Conservation (phyloP, 1,139 yeast species). For the Scheffersomyces stambukii region DNA sequence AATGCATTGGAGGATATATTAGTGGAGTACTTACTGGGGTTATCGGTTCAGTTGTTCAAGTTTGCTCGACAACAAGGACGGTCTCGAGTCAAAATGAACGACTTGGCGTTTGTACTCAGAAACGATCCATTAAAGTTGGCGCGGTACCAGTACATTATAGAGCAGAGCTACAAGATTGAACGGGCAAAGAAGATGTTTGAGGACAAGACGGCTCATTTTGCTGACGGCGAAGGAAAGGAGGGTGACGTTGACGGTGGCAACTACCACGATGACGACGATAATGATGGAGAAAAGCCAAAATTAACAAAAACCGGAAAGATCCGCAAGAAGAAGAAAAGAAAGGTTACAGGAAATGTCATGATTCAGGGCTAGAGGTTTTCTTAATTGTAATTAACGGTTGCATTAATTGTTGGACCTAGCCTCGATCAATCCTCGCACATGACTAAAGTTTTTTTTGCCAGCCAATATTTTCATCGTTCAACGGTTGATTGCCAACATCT, state of each 20-base stretch:
- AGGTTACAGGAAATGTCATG: conserved; percentile 13
- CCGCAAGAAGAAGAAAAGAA: conserved; percentile 10
- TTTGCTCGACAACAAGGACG: conserved; percentile 43
- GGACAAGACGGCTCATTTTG: conserved; percentile 15
- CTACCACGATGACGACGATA: conserved; percentile 10
- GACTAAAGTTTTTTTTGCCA: too few relatives aligned
- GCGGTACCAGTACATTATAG: conserved; percentile 74
- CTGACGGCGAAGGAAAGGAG: conserved; percentile 6
- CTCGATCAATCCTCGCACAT: too few relatives aligned
- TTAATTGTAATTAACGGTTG: too few relatives aligned
- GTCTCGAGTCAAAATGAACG: conserved; percentile 78
- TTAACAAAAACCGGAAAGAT: not conserved
- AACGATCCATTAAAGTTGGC: conserved; percentile 82
- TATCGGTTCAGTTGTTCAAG: conserved; percentile 25
- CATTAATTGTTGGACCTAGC: too few relatives aligned
- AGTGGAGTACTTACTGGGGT: conserved; percentile 68
- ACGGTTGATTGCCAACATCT: too few relatives aligned
- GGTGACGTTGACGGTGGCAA: conserved; percentile 10
- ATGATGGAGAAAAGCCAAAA: conserved; percentile 8
- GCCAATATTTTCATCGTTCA: too few relatives aligned
- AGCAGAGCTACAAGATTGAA: conserved; percentile 68
- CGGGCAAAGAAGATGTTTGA: conserved; percentile 77
- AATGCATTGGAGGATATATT: conserved; percentile 82
- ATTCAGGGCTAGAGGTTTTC: too few relatives aligned
- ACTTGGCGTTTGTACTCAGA: conserved; percentile 78